phyloP scores from a whole-genome alignment of 192 early-diverging fungal genomes.

The Backusella tarrabulga region DNA sequence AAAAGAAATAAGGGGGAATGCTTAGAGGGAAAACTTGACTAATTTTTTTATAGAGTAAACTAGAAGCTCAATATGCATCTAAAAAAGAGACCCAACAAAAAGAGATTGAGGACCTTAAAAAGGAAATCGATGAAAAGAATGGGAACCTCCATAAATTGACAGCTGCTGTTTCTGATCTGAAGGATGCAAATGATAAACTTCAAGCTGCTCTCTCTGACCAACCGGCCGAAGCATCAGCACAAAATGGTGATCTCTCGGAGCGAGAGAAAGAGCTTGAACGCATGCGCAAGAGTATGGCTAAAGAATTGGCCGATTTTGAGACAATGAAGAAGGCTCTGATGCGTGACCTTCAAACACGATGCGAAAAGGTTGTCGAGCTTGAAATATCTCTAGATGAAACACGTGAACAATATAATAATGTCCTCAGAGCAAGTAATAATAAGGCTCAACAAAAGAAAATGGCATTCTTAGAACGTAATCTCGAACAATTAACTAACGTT shows the following conservation, averaged over 20 bases:
- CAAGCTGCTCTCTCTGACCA: constrained; percentile 34
- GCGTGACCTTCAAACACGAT: constrained; percentile 96
- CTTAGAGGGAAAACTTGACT: neutral
- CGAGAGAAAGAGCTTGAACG: constrained; percentile 77
- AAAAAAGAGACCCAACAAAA: constrained; percentile 77
- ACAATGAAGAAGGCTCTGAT: constrained; percentile 98
- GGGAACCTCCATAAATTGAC: constrained; percentile 68
- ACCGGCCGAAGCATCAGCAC: neutral
- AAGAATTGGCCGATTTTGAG: constrained; percentile 86
- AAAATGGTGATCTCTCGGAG: constrained; percentile 33
- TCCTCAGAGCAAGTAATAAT: constrained; percentile 79
- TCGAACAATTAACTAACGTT: constrained; percentile 94
- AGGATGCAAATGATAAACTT: constrained; percentile 61
- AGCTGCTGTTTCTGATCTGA: constrained; percentile 59
- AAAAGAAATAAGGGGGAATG: neutral
- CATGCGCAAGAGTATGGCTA: constrained; percentile 56
- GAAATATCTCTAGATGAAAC: constrained; percentile 97
- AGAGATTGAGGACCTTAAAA: constrained; percentile 75
- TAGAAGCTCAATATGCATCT: constrained; percentile 83
- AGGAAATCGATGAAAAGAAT: constrained; percentile 66
- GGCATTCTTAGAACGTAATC: constrained; percentile 94
- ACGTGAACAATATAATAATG: constrained; percentile 87
- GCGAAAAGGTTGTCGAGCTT: constrained; percentile 97
- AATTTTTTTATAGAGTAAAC: constrained; percentile 51
- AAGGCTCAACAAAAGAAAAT: constrained; percentile 92